Base-by-base conservation (phyloP, 345 rosid genomes). In the Eucalyptus cloeziana region DNA sequence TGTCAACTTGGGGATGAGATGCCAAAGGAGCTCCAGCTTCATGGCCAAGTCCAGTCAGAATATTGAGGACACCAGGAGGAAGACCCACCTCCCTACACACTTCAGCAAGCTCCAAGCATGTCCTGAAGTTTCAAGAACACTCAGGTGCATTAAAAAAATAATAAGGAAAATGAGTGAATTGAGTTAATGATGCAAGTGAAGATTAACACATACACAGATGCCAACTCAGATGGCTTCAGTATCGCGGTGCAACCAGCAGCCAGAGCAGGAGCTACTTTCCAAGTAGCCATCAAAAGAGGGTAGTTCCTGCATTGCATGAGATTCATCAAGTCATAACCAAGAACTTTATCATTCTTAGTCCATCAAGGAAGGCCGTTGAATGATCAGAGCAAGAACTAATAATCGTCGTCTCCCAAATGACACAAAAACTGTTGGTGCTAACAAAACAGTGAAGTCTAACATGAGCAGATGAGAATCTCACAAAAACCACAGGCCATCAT, bases 1-100 rank as follows among this genome's bases (percentile, higher is more conserved):
- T 98, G 94, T 96, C 99, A 71, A 98, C 98, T 81, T 92, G 89
- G 88, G 98, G 98, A 93, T 98, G 99, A 51, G 96, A 92, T 90
- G 96, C 99, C 93, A 98, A 89, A 88, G 99, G 97, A 91, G 97
- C 99, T 89, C 99, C 99, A 89, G 99, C 99, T 94, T 97, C 99
- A 87, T 94, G 92, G 90, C 99, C 99, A 92, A 97, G 93, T 89
- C 99, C 99, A 88, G 99, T 95, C 88, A 98, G 88, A 91, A 98
- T 91, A 91, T 98, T 98, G 89, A 98, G 96, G 87, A 98, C 98
- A 87, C 99, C 99, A 58, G 97, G 94, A 89, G 99, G 99, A 89
- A 98, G 99, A 91, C 97, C 96, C 87, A 92, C 99, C 93, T 97
- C 99, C 49, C 90, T 92, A 90, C 99, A 98, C 86, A 98, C 93